Evolutionary conservation across 208 protist species (phyloP), one percentile per base, ranked within the genome.

Genomic region (Endotrypanum monterogeii): DNA sequence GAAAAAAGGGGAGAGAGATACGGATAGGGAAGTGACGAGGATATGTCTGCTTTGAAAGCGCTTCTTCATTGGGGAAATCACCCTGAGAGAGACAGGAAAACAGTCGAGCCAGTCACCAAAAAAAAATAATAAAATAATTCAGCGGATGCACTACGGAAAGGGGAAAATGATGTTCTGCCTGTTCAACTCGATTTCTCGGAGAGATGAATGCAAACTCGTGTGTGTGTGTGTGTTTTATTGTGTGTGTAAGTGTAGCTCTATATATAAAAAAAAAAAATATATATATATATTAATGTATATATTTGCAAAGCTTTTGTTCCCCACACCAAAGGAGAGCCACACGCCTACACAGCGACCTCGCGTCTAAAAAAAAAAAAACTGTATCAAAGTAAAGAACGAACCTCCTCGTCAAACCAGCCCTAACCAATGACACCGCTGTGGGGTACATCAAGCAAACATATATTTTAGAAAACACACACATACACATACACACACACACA

Each of bases 381-480:
- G n/a, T n/a, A n/a, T n/a, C n/a, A n/a, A n/a, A n/a, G n/a, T n/a
- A n/a, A n/a, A n/a, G n/a, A n/a, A n/a, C n/a, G n/a, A n/a, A n/a
- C n/a, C n/a, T n/a, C n/a, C n/a, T n/a, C n/a, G n/a, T n/a, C n/a
- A n/a, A n/a, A n/a, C n/a, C n/a, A n/a, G n/a, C n/a, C n/a, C n/a
- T n/a, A n/a, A n/a, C n/a, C n/a, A n/a, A n/a, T n/a, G n/a, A n/a
- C n/a, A n/a, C n/a, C n/a, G n/a, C n/a, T n/a, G n/a, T n/a, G n/a
- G n/a, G n/a, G n/a, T n/a, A n/a, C n/a, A n/a, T n/a, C n/a, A n/a
- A n/a, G n/a, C n/a, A n/a, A n/a, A n/a, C n/a, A n/a, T n/a, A 32
- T 39, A 51, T n/a, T n/a, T n/a, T n/a, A n/a, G n/a, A n/a, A n/a
- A n/a, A n/a, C 39, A 67, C 12, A 28, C 61, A 67, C 61, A 23